Evolutionary conservation across 192 early-diverging fungal species (phyloP).

Genomic region (Mortierella antarctica): DNA sequence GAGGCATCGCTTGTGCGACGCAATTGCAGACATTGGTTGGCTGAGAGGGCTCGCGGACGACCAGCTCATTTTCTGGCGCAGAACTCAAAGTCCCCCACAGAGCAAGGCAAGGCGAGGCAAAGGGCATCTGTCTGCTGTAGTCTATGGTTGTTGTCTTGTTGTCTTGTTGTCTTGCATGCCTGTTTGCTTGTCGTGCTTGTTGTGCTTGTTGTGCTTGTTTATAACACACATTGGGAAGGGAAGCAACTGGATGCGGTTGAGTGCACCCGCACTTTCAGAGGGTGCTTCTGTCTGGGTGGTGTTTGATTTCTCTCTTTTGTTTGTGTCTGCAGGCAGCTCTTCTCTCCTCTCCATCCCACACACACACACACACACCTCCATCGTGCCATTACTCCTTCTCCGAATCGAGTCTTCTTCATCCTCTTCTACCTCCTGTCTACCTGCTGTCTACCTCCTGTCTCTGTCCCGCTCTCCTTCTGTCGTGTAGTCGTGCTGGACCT

Average conservation of each 20-base stretch:
- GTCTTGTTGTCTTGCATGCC: neutral
- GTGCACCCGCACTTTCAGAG: no score
- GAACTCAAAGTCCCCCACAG: conserved; percentile 24
- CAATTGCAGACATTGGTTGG: conserved; percentile 20
- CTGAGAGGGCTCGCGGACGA: neutral
- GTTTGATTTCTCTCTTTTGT: no score
- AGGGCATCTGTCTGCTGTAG: neutral
- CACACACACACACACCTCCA: neutral
- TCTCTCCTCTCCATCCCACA: neutral
- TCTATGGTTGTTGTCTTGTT: no score
- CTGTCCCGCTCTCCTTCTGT: neutral
- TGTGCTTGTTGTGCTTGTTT: neutral
- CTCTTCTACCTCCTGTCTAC: neutral
- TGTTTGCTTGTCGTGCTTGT: neutral
- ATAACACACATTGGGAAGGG: no score
- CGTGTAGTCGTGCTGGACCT: conserved; percentile 15
- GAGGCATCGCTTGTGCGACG: conserved; percentile 28
- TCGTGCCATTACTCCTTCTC: neutral
- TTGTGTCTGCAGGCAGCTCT: no score
- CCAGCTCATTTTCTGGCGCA: neutral
- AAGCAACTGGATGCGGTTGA: no score
- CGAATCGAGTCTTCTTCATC: neutral
- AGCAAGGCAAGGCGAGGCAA: neutral
- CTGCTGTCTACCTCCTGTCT: no score
- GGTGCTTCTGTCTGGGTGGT: no score